These are phyloP conservation scores for Calonectria pseudoreteaudii DNA, from an alignment of 2,329 filamentous ascomycete species.

Conservation along the genomic window DNA sequence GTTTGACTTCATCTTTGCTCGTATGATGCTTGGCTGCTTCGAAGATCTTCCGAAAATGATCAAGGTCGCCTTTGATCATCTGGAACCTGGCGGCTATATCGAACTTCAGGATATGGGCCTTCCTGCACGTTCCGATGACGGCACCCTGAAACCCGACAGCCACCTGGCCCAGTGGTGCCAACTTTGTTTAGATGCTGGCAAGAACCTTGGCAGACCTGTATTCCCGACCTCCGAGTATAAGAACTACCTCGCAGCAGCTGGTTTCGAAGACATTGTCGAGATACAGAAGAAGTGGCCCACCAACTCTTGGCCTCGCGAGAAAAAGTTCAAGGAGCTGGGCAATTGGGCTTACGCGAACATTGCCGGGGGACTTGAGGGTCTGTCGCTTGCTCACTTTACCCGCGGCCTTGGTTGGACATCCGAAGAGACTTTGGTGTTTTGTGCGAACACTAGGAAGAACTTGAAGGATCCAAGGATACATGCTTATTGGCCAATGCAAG, in stretches of 20 bases:
- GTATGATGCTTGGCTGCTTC: constrained; percentile 47
- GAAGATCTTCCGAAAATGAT: constrained; percentile 21
- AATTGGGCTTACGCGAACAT: constrained; percentile 4
- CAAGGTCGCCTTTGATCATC: constrained; percentile 19
- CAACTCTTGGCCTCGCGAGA: constrained; percentile 5
- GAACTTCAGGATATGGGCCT: constrained; percentile 46
- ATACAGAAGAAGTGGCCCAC: constrained; percentile 4
- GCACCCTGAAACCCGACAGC: constrained; percentile 37
- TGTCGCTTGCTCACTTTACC: constrained; percentile 1
- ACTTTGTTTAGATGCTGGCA: constrained; percentile 39
- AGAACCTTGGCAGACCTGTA: constrained; percentile 24
- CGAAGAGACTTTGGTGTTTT: neutral
- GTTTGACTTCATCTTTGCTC: constrained; percentile 52
- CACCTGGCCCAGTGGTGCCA: constrained; percentile 35
- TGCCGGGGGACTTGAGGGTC: neutral
- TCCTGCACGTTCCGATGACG: constrained; percentile 45
- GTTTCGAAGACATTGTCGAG: neutral
- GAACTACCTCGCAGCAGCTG: neutral
- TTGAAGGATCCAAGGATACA: constrained; percentile 6
- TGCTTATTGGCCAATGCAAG: neutral
- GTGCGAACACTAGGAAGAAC: neutral
- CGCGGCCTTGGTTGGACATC: neutral
- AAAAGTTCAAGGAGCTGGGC: constrained; percentile 7
- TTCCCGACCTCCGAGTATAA: neutral
- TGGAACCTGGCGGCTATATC: constrained; percentile 47